Percentiles rank a stretch among this genome's conserved stretches.
Conservation (phyloP, 2,329 filamentous ascomycete species). For the Aureobasidium sp. region DNA sequence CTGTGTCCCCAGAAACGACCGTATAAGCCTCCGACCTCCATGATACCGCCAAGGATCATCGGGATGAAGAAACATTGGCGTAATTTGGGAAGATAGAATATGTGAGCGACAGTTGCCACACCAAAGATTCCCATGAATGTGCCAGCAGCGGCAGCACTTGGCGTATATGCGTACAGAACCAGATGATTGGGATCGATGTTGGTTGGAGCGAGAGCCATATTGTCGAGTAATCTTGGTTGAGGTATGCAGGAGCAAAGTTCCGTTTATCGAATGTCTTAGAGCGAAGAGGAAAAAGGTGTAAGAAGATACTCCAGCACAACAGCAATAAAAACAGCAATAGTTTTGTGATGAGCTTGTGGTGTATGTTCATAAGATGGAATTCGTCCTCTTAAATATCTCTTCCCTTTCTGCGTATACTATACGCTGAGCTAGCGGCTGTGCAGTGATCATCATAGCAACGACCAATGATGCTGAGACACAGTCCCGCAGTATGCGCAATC, state of each 20-base stretch:
- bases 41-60: conserved; percentile 31
- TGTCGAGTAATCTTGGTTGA: background rate
- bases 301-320: too few species aligned
- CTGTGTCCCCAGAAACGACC: conserved; percentile 34
- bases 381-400: background rate
- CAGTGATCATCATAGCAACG: background rate
- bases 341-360: background rate
- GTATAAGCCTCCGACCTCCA: conserved; percentile 36
- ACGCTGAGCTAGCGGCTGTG: background rate
- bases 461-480: background rate
- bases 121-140: conserved; percentile 32
- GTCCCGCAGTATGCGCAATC: background rate
- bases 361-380: background rate
- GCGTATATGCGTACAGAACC: conserved; percentile 29
- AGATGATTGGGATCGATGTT: conserved; percentile 2
- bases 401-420: background rate
- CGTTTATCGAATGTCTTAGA: background rate
- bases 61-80: conserved; percentile 33
- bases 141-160: conserved; percentile 29
- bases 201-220: conserved; percentile 7
- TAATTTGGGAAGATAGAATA: conserved; percentile 28
- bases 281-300: too few species aligned
- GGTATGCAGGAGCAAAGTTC: background rate
- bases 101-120: conserved; percentile 25
- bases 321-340: too few species aligned